A percentile compares a stretch with the other conserved stretches of the same genome.
Evolutionary conservation across 2,329 filamentous ascomycete genomes (phyloP).

Genomic region (Fusarium illudens): DNA sequence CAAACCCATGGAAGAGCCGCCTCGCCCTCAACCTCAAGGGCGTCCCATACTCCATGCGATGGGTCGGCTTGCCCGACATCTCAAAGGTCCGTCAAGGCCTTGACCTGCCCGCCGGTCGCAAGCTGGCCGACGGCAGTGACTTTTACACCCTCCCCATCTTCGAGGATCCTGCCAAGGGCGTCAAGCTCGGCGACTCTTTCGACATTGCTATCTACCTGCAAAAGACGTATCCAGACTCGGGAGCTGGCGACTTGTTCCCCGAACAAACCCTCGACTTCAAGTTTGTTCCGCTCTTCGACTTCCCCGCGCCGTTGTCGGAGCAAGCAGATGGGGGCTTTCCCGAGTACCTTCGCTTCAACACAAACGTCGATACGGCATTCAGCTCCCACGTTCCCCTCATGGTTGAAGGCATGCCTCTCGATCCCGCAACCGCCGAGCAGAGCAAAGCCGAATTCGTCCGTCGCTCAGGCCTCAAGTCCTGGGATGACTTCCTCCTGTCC

Average conservation of each 20-base stretch:
- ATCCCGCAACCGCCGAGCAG: conserved; percentile 56
- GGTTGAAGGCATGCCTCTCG: conserved; percentile 56
- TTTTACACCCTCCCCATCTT: conserved; percentile 70
- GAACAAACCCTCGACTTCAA: conserved; percentile 52
- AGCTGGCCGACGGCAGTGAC: conserved; percentile 63
- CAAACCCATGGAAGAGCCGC: conserved; percentile 48
- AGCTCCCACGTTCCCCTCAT: conserved; percentile 54
- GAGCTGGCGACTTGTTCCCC: conserved; percentile 59
- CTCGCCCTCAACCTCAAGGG: conserved; percentile 55
- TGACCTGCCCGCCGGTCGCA: conserved; percentile 59
- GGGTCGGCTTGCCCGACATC: conserved; percentile 64
- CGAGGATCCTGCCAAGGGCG: conserved; percentile 52
- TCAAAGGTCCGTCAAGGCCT: conserved; percentile 56
- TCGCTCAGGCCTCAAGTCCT: conserved; percentile 55
- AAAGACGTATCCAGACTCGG: conserved; percentile 56
- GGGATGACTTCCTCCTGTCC: conserved; percentile 53
- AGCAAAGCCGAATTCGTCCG: conserved; percentile 58
- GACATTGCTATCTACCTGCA: conserved; percentile 71
- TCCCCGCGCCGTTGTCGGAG: conserved; percentile 52
- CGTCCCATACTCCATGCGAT: conserved; percentile 50
- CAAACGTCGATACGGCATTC: conserved; percentile 63
- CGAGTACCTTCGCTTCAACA: conserved; percentile 61
- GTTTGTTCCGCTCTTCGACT: conserved; percentile 30
- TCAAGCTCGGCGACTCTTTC: conserved; percentile 67
- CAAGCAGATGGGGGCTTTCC: conserved; percentile 37